Conservation (phyloP, 768 basidiomycete species). For the Suillus subalutaceus region DNA sequence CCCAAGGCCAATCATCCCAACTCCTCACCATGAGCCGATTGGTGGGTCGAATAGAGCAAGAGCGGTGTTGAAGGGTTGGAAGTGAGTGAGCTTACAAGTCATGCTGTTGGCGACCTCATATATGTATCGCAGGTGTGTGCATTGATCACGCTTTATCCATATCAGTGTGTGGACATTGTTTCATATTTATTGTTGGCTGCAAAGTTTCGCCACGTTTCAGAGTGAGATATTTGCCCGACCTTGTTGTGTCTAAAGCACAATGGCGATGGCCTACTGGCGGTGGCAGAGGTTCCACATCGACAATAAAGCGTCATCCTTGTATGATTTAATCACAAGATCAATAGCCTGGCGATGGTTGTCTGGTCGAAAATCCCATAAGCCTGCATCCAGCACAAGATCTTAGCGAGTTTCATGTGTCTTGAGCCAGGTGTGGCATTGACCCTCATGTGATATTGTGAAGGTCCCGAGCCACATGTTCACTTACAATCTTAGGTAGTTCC, state of each 20-base stretch:
- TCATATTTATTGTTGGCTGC: background rate
- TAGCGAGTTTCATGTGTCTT: background rate
- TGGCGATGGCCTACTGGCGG: too few species aligned
- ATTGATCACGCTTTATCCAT: background rate
- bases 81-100: background rate
- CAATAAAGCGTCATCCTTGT: background rate
- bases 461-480: background rate
- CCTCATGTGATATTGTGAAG: background rate
- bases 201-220: background rate
- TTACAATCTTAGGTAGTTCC: background rate
- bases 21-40: background rate
- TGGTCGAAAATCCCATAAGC: background rate
- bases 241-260: background rate
- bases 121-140: background rate
- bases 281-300: background rate
- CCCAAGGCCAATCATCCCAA: background rate
- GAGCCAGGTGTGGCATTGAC: background rate
- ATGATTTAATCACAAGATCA: background rate
- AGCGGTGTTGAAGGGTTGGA: background rate
- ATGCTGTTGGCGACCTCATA: background rate
- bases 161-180: background rate
- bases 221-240: background rate
- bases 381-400: background rate
- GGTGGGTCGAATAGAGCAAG: background rate
- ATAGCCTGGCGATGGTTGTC: background rate